phyloP scores from a whole-genome alignment of 306 rosid genomes.

The Sophora flavescens region DNA sequence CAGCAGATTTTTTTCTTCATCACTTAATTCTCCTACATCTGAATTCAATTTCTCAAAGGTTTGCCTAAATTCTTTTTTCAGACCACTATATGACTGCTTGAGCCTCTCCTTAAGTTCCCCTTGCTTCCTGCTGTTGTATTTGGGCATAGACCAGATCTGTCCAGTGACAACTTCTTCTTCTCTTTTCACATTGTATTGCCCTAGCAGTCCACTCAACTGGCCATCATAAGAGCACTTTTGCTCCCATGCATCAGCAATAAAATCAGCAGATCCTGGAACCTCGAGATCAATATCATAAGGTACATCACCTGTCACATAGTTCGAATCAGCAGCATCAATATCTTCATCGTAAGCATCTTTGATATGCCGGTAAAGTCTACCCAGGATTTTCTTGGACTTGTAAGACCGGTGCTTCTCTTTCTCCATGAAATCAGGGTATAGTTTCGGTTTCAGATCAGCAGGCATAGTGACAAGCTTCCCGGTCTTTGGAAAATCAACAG shows the following conservation, averaged over 20 bases:
- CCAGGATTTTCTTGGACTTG: slow-evolving; percentile 76
- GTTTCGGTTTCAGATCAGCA: slow-evolving; percentile 64
- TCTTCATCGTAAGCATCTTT: slow-evolving; percentile 67
- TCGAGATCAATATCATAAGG: slow-evolving; percentile 73
- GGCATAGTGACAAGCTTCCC: slow-evolving; percentile 81
- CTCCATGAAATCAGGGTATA: slow-evolving; percentile 95
- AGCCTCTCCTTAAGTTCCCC: slow-evolving; percentile 95
- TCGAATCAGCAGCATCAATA: slow-evolving; percentile 47
- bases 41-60: slow-evolving; percentile 63
- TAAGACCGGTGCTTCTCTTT: slow-evolving; percentile 75
- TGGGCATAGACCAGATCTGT: slow-evolving; percentile 96
- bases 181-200: slow-evolving; percentile 77
- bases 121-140: slow-evolving; percentile 77
- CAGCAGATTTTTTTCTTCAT: slow-evolving; percentile 64
- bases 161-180: slow-evolving; percentile 93
- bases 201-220: slow-evolving; percentile 72
- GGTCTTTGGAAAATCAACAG: slow-evolving; percentile 93
- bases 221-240: slow-evolving; percentile 77
- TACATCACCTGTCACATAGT: slow-evolving; percentile 45
- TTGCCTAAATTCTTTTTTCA: slow-evolving; percentile 83
- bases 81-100: slow-evolving; percentile 77
- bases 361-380: slow-evolving; percentile 74
- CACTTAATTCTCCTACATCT: slow-evolving; percentile 58
- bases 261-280: slow-evolving; percentile 63
- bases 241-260: slow-evolving; percentile 74